Evolutionary conservation across 2,329 filamentous ascomycete genomes (phyloP), one percentile per base, ranked within the genome.

Genomic region (Aureobasidium melanogenum): DNA sequence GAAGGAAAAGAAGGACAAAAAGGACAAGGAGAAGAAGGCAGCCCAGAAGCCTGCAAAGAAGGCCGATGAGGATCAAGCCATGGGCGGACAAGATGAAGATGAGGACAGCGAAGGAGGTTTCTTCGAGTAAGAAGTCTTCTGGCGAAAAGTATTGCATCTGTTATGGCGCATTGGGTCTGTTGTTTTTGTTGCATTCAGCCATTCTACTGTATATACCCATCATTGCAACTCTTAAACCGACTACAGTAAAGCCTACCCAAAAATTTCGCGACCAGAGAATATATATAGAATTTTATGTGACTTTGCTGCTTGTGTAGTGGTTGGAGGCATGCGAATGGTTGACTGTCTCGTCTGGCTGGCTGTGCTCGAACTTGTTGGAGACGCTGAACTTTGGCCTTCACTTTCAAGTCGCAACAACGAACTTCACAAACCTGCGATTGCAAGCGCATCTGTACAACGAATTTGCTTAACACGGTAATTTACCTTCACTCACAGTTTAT

Each of bases 41-140:
- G 41, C 48, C 17, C 48, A 52, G 47, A 50, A 41, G 44, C 54
- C 61, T 15, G 54, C 62, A 30, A 51, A 54, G 32, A 44, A 46
- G 10, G 32, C 28, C 30, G 61, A 55, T 22, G 43, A 61, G n/a
- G 54, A 60, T 17, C 54, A 55, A 19, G 32, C 26, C 17, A 58
- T 58, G 54, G 44, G 61, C 19, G 59, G 56, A 17, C 55, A 61
- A 24, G 67, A 69, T 17, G 68, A 67, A 39, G 71, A 70, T 52
- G 69, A 73, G 39, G 71, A 71, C 51, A 72, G 67, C 61, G 71
- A 72, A 48, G 69, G 68, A 43, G 72, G 69, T 10, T 74, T 74
- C 67, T 74, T 74, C 64, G 72, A 72, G 60, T 62, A 63, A 1
- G 1, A 12, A 32, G 30, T 32, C 9, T 12, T 32, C 3, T 1